Percentiles rank a stretch among this genome's conserved stretches.
Conservation (phyloP, 768 basidiomycete genomes). For the Favolaschia claudopus region DNA sequence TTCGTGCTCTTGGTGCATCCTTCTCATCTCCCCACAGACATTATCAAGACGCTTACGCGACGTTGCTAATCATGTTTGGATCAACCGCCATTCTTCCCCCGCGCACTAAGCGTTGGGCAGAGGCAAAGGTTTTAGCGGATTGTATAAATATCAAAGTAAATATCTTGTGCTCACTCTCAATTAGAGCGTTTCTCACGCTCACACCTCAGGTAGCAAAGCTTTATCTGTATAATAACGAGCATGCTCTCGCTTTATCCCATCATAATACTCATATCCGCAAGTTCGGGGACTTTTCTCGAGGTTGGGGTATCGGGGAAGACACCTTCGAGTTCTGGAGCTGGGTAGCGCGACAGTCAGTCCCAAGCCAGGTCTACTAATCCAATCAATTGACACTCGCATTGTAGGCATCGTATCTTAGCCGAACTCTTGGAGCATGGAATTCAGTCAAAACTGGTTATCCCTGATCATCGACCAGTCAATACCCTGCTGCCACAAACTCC, state of each 20-base stretch:
- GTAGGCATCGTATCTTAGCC: slow-evolving; percentile 86
- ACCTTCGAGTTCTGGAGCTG: slow-evolving; percentile 99
- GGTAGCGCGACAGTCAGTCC: slow-evolving; percentile 86
- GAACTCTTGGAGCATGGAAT: slow-evolving; percentile 90
- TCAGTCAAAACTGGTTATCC: slow-evolving; percentile 66
- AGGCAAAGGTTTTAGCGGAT: slow-evolving; percentile 96
- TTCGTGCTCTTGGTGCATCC: slow-evolving; percentile 11
- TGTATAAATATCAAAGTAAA: slow-evolving; percentile 89
- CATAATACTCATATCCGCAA: slow-evolving; percentile 86
- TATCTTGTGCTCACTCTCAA: not conserved
- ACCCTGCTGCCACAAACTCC: slow-evolving; percentile 27
- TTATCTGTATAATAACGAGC: slow-evolving; percentile 91
- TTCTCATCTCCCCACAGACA: slow-evolving; percentile 61
- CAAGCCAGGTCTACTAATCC: not conserved
- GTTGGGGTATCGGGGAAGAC: slow-evolving; percentile 96
- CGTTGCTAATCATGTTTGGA: slow-evolving; percentile 86
- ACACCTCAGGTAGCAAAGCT: slow-evolving; percentile 83
- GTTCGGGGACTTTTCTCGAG: slow-evolving; percentile 85
- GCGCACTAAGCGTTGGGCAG: slow-evolving; percentile 97
- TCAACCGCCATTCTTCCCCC: slow-evolving; percentile 88
- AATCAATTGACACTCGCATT: not conserved
- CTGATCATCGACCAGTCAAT: slow-evolving; percentile 44
- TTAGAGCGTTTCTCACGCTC: not conserved
- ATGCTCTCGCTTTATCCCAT: slow-evolving; percentile 79
- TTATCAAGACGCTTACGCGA: slow-evolving; percentile 92